These are phyloP conservation scores for Pseudopithomyces maydicus DNA, from an alignment of 2,329 filamentous ascomycete genomes.

Conservation along the genomic window DNA sequence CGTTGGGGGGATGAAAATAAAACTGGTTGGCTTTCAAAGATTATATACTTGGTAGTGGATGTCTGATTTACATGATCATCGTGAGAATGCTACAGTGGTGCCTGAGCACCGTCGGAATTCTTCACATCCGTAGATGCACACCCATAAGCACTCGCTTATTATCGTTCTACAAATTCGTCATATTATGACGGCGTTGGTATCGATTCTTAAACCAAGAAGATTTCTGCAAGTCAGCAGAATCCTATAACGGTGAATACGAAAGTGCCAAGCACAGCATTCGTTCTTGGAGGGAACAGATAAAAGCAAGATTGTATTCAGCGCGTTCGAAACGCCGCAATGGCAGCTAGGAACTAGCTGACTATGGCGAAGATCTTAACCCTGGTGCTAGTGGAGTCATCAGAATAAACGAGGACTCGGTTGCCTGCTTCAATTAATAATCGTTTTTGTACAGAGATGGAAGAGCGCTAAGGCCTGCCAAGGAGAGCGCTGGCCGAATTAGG, in stretches of 20 bases:
- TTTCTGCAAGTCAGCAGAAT: background rate
- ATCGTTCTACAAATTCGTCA: too few relatives aligned
- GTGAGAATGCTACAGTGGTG: too few relatives aligned
- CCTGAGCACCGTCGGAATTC: too few relatives aligned
- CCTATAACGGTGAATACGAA: background rate
- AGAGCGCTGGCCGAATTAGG: conserved; percentile 1
- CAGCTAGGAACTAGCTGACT: background rate
- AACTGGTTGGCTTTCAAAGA: too few relatives aligned
- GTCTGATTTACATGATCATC: too few relatives aligned
- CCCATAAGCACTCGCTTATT: too few relatives aligned
- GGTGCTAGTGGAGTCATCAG: background rate
- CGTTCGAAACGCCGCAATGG: background rate
- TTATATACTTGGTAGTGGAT: too few relatives aligned
- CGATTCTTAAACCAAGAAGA: background rate
- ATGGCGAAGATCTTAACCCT: too few relatives aligned
- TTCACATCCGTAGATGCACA: too few relatives aligned
- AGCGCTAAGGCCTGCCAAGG: background rate
- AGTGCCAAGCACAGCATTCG: background rate
- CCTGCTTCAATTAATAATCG: background rate
- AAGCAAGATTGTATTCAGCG: background rate
- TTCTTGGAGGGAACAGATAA: background rate
- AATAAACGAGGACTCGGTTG: background rate
- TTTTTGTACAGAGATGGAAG: background rate
- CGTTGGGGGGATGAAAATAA: too few relatives aligned
- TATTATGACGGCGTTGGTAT: too few relatives aligned